Evolutionary conservation across 2,329 filamentous ascomycete genomes (phyloP).

Genomic region (Colletotrichum navitas): DNA sequence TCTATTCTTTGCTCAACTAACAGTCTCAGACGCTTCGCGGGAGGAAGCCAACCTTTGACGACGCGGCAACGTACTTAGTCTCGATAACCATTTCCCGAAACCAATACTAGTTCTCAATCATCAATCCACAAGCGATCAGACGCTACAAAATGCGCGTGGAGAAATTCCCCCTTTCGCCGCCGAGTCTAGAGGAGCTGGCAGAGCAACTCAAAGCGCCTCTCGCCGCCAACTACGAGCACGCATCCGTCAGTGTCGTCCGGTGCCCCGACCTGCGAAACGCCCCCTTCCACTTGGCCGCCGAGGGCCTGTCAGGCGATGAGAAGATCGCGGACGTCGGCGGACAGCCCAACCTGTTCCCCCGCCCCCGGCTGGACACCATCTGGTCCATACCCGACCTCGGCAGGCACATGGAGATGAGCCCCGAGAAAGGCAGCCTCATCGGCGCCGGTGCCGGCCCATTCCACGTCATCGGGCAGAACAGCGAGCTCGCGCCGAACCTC

Average conservation of each 20-base stretch:
- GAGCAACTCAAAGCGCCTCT: constrained; percentile 43
- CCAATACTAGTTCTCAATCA: background rate
- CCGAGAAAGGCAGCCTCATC: constrained; percentile 50
- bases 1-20: background rate
- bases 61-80: background rate
- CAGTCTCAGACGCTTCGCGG: background rate
- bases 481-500: constrained; percentile 57
- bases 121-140: background rate
- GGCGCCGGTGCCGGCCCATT: constrained; percentile 60
- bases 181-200: constrained; percentile 47
- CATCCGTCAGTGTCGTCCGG: constrained; percentile 45
- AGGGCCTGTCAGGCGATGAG: constrained; percentile 55
- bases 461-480: constrained; percentile 56
- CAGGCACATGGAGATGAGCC: constrained; percentile 53
- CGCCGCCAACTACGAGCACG: constrained; percentile 44
- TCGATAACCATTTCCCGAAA: background rate
- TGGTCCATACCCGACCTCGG: constrained; percentile 52
- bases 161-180: constrained; percentile 46
- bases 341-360: constrained; percentile 55
- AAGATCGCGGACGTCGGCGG: constrained; percentile 60
- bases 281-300: constrained; percentile 54
- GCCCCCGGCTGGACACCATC: constrained; percentile 50
- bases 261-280: constrained; percentile 54
- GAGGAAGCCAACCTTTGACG: background rate
- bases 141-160: constrained; percentile 23